These are phyloP conservation scores for Acacia melanoxylon DNA, from an alignment of 306 rosid species.

Conservation along the genomic window DNA sequence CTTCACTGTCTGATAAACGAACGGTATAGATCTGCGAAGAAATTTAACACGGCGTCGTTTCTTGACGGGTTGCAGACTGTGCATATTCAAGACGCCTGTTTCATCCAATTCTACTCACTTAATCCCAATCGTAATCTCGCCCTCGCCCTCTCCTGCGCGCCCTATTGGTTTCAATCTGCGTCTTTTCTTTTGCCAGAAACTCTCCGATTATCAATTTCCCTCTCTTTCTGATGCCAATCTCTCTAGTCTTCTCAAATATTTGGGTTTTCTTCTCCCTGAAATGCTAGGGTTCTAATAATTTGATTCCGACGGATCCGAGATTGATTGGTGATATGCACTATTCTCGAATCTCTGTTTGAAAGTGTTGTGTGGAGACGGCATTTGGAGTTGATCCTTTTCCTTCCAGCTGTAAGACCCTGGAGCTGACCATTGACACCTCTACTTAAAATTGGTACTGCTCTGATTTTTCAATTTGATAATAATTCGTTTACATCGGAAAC, in stretches of 20 bases:
- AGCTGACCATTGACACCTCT: background rate
- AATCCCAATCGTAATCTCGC: background rate
- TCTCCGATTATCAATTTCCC: background rate
- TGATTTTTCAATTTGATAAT: background rate
- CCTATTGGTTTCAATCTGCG: background rate
- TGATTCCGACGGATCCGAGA: background rate
- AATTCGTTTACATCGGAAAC: background rate
- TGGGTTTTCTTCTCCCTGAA: background rate
- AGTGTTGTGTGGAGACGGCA: background rate
- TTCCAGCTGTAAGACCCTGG: background rate
- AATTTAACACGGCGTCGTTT: background rate
- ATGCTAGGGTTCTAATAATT: constrained; percentile 1
- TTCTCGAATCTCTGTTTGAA: background rate
- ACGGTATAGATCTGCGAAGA: background rate
- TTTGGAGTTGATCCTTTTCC: background rate
- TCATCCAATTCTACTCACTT: background rate
- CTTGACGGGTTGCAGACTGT: background rate
- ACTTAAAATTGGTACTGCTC: background rate
- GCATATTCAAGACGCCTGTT: background rate
- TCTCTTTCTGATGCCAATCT: background rate
- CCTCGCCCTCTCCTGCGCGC: too few species aligned
- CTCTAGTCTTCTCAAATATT: background rate
- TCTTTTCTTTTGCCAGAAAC: background rate
- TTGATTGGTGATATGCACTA: background rate
- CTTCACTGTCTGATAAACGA: background rate